Percentiles rank a stretch among this genome's conserved stretches.
phyloP scores from a whole-genome alignment of 2,329 filamentous ascomycete species.

The Botryotinia calthae region DNA sequence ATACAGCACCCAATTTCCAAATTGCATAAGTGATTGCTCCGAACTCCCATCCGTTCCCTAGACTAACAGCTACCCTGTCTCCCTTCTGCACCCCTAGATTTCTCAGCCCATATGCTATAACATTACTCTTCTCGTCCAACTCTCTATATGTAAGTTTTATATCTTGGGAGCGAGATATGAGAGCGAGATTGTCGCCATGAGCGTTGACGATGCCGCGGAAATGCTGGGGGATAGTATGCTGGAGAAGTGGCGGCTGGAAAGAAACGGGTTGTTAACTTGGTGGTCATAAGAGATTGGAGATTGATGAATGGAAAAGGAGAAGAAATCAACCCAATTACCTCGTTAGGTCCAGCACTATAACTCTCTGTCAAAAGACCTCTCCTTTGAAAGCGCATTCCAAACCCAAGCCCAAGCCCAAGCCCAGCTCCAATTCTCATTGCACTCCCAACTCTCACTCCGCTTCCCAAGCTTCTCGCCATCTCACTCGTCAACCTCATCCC shows the following conservation, averaged over 20 bases:
- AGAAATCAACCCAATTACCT: slow-evolving; percentile 34
- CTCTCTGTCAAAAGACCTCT: slow-evolving; percentile 38
- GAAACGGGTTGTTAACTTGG: background rate
- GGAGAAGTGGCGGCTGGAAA: slow-evolving; percentile 61
- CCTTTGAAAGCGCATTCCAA: slow-evolving; percentile 9
- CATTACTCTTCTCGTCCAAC: slow-evolving; percentile 74
- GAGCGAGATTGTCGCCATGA: slow-evolving; percentile 62
- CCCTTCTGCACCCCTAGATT: slow-evolving; percentile 74
- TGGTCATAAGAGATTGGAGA: background rate
- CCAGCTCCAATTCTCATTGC: background rate
- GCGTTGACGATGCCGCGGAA: slow-evolving; percentile 63
- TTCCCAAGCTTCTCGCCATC: background rate
- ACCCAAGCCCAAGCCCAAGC: background rate
- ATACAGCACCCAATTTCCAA: slow-evolving; percentile 89
- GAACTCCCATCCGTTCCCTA: slow-evolving; percentile 84
- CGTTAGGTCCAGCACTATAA: slow-evolving; percentile 38
- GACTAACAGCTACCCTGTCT: slow-evolving; percentile 78
- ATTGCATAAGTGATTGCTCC: slow-evolving; percentile 83
- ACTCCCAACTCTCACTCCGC: background rate
- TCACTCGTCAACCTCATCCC: background rate
- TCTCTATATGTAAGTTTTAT: slow-evolving; percentile 61
- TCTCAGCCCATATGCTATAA: slow-evolving; percentile 67
- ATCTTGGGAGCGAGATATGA: slow-evolving; percentile 54
- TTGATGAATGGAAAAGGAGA: background rate
- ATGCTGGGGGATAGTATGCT: slow-evolving; percentile 68